A percentile compares a stretch with the other conserved stretches of the same genome.
Evolutionary conservation across 2,329 filamentous ascomycete genomes (phyloP).

Genomic region (Pestalotiopsis sp.): DNA sequence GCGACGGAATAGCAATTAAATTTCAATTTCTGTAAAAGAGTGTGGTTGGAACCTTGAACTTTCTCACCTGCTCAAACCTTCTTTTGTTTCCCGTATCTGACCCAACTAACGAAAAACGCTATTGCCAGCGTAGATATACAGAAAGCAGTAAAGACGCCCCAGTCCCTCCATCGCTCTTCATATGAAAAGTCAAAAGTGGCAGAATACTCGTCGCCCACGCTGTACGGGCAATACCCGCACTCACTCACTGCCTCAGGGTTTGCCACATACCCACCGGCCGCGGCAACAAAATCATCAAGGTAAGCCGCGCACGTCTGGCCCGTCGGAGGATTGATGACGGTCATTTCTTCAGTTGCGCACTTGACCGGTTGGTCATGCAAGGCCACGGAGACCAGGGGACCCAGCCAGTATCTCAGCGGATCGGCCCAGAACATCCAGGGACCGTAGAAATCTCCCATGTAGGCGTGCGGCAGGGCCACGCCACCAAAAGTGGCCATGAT

Average conservation of each 20-base stretch:
- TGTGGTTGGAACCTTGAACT: neutral
- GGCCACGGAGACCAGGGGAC: slow-evolving; percentile 80
- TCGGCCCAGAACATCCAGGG: slow-evolving; percentile 84
- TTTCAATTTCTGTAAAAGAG: neutral
- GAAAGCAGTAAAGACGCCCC: slow-evolving; percentile 78
- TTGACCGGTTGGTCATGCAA: slow-evolving; percentile 66
- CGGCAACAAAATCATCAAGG: slow-evolving; percentile 69
- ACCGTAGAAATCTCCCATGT: slow-evolving; percentile 80
- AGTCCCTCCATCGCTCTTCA: slow-evolving; percentile 74
- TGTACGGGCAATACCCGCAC: slow-evolving; percentile 83
- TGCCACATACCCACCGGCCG: slow-evolving; percentile 74
- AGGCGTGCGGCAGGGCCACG: slow-evolving; percentile 76
- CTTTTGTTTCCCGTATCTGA: neutral
- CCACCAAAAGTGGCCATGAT: slow-evolving; percentile 85
- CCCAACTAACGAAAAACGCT: neutral
- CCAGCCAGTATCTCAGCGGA: slow-evolving; percentile 80
- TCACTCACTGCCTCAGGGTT: slow-evolving; percentile 60
- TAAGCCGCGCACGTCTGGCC: slow-evolving; percentile 74
- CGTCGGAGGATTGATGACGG: slow-evolving; percentile 66
- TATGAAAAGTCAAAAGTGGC: slow-evolving; percentile 67
- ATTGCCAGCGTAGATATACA: neutral
- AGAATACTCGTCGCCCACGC: slow-evolving; percentile 81
- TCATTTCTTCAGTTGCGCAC: slow-evolving; percentile 66
- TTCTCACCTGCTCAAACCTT: neutral
- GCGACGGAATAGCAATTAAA: neutral